Percentiles rank a stretch among this genome's conserved stretches.
Evolutionary conservation across 495 filamentous ascomycete species (phyloP).

Genomic region (Tuber brumale): DNA sequence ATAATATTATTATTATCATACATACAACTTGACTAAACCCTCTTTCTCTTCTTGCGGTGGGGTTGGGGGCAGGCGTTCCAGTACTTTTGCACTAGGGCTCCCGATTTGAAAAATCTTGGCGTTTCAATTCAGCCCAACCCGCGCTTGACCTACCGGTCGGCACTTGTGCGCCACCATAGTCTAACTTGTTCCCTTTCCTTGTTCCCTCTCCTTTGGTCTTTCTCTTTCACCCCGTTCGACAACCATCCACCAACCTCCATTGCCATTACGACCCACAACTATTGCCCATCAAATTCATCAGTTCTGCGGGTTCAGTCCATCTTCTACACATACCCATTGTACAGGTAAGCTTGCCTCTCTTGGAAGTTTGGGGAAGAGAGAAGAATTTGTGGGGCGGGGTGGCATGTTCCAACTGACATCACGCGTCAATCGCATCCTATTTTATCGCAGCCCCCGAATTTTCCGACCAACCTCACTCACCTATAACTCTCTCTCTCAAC

Average conservation of each 20-base stretch:
- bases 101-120: background rate
- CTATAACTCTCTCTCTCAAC: background rate
- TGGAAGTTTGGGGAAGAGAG: background rate
- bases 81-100: background rate
- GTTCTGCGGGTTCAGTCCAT: background rate
- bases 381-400: background rate
- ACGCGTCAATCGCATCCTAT: slow-evolving; percentile 40
- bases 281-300: background rate
- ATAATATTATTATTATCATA: background rate
- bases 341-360: background rate
- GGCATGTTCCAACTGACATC: slow-evolving; percentile 37
- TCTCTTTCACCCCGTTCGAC: background rate
- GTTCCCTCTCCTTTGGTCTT: background rate
- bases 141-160: background rate
- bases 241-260: slow-evolving; percentile 4
- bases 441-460: slow-evolving; percentile 1
- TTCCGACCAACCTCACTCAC: background rate
- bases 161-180: background rate
- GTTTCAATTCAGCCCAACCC: background rate
- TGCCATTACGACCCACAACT: background rate
- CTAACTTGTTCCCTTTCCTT: background rate
- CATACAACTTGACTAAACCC: background rate
- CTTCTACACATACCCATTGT: background rate
- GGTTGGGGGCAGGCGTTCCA: background rate
- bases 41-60: background rate